Evolutionary conservation across 2,329 filamentous ascomycete species (phyloP).

Genomic region (Xylaria sp.): DNA sequence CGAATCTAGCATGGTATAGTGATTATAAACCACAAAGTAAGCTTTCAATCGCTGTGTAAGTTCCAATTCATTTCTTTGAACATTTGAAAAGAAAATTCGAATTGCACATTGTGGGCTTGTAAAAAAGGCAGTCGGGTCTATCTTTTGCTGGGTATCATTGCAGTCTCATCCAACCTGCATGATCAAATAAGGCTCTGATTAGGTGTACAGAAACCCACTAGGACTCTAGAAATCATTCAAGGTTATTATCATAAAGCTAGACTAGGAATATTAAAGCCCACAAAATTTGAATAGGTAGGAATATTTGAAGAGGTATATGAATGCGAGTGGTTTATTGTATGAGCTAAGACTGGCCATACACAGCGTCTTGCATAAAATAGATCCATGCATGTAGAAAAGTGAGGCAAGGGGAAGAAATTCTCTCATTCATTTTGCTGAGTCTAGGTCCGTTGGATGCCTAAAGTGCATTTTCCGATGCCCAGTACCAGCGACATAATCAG

Average conservation of each 20-base stretch:
- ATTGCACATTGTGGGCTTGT: neutral
- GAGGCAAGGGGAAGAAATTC: neutral
- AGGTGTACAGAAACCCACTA: too few relatives aligned
- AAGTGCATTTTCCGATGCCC: slow-evolving; percentile 15
- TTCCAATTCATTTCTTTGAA: neutral
- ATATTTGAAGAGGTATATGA: neutral
- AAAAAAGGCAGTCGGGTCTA: neutral
- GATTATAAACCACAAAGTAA: too few relatives aligned
- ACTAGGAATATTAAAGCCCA: too few relatives aligned
- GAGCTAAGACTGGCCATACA: neutral
- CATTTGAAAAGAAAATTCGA: neutral
- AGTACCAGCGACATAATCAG: neutral
- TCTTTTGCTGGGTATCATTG: neutral
- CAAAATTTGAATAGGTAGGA: too few relatives aligned
- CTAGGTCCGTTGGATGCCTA: slow-evolving; percentile 20
- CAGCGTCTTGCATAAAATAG: neutral
- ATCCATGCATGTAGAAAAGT: neutral
- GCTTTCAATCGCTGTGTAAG: neutral
- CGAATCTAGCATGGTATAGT: too few relatives aligned
- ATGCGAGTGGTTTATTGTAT: neutral
- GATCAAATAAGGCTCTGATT: neutral
- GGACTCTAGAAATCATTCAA: neutral
- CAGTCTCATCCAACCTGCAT: neutral
- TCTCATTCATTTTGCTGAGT: neutral
- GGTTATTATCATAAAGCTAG: neutral